Evolutionary conservation across 148 eudicot species (phyloP).

Genomic region (Rhododendron ovatum): DNA sequence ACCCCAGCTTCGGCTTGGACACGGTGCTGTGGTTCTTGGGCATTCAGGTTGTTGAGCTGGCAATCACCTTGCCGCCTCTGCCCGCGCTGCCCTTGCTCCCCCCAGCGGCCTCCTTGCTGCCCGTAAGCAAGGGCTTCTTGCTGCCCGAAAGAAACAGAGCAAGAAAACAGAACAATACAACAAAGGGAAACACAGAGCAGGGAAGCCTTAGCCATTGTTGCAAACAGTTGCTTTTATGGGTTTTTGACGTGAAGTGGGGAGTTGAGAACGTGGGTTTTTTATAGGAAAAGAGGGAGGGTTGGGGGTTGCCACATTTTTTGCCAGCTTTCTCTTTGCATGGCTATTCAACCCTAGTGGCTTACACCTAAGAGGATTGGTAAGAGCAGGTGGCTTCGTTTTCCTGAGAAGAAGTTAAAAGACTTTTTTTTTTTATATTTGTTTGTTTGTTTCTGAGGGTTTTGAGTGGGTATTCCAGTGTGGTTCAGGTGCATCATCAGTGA

Average conservation of each 20-base stretch:
- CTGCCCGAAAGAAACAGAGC: slow-evolving; percentile 24
- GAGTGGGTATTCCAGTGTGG: not conserved
- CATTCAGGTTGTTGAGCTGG: slow-evolving; percentile 40
- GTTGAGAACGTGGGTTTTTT: slow-evolving; percentile 29
- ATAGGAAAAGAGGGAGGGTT: slow-evolving; percentile 21
- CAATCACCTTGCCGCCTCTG: slow-evolving; percentile 39
- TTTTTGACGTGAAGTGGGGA: slow-evolving; percentile 29
- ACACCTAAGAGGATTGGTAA: slow-evolving; percentile 29
- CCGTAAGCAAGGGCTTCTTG: slow-evolving; percentile 14
- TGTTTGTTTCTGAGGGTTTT: not conserved
- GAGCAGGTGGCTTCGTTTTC: not conserved
- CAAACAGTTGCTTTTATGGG: not conserved
- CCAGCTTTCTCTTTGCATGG: slow-evolving; percentile 49
- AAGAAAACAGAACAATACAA: slow-evolving; percentile 28
- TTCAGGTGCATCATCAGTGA: not conserved
- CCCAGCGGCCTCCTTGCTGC: slow-evolving; percentile 13
- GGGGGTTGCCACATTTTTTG: slow-evolving; percentile 38
- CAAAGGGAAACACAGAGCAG: slow-evolving; percentile 23
- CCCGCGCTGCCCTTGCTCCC: slow-evolving; percentile 19
- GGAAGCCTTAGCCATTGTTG: slow-evolving; percentile 46
- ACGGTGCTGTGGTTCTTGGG: slow-evolving; percentile 46
- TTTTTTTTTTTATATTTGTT: not conserved
- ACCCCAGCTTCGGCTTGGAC: slow-evolving; percentile 29
- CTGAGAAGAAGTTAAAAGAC: not conserved
- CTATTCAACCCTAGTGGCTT: slow-evolving; percentile 13